Evolutionary conservation across 306 rosid genomes (phyloP), one percentile per base, ranked within the genome.

Genomic region (Cicer cuneatum): DNA sequence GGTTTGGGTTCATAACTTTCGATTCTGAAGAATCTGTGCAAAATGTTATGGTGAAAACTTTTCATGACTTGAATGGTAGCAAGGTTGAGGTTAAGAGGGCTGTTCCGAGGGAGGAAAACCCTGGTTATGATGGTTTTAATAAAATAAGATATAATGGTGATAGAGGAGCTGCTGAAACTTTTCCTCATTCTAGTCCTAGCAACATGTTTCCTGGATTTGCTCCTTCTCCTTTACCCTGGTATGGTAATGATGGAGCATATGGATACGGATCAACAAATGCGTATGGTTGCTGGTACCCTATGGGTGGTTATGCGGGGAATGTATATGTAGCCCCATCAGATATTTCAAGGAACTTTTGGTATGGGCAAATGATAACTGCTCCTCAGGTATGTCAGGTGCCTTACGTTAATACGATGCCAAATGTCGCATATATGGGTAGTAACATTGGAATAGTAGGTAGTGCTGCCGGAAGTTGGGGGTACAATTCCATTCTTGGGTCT

Each of bases 81-180:
- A 83, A 66, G 63, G 98, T 90, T 64, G 98, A 90, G 88, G 98
- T 92, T 43, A 92, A 92, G 91, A 92, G 86, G 81, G 98, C 98
- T 11, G 87, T 90, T 76, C 96, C 98, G 0, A 90, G 88, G 73
- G 90, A 89, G 65, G 89, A 73, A 10, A 83, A 79, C 53, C 60
- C 16, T 75, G 70, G 58, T 8, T 59, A 62, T 60, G 92, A 79
- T 9, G 71, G 82, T 69, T 73, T 64, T 69, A 82, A 80, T 69
- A 82, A 48, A 43, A 5, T 69, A 48, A 84, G 85, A 69, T 43
- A 64, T 45, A 73, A 40, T 63, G 81, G 40, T 72, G 92, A 78
- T 53, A 86, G 86, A 74, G 89, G 81, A 19, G 81, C 72, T 0
- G 21, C 78, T 18, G 72, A 80, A n/a, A 47, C 7, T 79, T 73